phyloP scores from a whole-genome alignment of 371 early-diverging fungal species.

The Mucor plumbeus region DNA sequence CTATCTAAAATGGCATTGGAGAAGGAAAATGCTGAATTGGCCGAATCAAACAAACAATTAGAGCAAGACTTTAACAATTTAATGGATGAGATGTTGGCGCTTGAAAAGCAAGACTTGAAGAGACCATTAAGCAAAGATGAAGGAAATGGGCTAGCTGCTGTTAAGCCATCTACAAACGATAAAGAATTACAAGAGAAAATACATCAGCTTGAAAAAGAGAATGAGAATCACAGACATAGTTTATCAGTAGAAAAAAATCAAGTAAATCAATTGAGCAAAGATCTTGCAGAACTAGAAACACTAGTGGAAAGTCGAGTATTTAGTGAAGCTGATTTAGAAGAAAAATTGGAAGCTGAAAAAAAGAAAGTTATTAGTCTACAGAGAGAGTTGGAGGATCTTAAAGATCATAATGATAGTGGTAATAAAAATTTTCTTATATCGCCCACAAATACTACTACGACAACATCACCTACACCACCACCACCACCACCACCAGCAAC shows the following conservation, averaged over 20 bases:
- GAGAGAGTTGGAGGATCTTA: constrained; percentile 47
- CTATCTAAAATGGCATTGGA: constrained; percentile 38
- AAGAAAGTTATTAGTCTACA: constrained; percentile 48
- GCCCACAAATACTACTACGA: neutral
- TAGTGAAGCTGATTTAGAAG: constrained; percentile 71
- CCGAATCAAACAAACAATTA: constrained; percentile 65
- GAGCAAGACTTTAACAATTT: constrained; percentile 76
- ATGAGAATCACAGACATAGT: constrained; percentile 51
- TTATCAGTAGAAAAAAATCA: constrained; percentile 58
- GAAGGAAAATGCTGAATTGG: constrained; percentile 46
- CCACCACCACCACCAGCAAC: neutral
- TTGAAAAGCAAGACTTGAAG: constrained; percentile 31
- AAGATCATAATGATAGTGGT: neutral
- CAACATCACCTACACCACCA: neutral
- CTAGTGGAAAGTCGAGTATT: constrained; percentile 78
- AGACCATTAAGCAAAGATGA: neutral
- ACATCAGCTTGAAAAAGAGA: constrained; percentile 54
- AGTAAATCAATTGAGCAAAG: constrained; percentile 63
- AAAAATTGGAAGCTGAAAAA: constrained; percentile 54
- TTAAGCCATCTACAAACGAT: neutral
- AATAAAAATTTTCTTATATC: constrained; percentile 3
- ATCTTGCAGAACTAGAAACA: constrained; percentile 70
- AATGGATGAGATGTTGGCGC: constrained; percentile 68
- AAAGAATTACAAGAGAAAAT: constrained; percentile 39
- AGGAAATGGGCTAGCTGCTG: constrained; percentile 9